These are phyloP conservation scores for Silybum marianum DNA, from an alignment of 129 eudicot species.

Conservation along the genomic window DNA sequence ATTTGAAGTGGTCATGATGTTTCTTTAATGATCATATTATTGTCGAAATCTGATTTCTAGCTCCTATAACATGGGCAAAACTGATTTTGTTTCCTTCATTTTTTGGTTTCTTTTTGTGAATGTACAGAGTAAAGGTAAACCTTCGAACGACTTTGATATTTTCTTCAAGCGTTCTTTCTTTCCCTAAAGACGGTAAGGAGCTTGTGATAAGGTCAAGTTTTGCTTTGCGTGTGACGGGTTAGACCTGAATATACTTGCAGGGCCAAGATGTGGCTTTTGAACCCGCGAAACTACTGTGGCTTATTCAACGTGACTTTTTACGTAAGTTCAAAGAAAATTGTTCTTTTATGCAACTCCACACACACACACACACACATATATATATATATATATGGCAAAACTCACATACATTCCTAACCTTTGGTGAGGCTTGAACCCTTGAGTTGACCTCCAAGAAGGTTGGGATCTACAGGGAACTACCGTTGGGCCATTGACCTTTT, in stretches of 20 bases:
- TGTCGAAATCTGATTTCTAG: not conserved
- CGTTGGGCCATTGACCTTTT: not conserved
- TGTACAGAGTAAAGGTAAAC: conserved; percentile 87
- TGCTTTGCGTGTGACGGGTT: conserved; percentile 14
- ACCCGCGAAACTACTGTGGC: conserved; percentile 97
- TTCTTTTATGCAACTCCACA: not conserved
- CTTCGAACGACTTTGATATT: conserved; percentile 10
- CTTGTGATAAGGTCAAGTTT: conserved; percentile 3
- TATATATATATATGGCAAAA: not conserved
- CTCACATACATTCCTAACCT: not conserved
- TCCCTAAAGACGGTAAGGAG: conserved; percentile 1
- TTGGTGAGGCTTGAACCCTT: not conserved
- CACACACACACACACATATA: no score
- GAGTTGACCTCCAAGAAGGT: not conserved
- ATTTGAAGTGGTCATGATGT: conserved; percentile 2
- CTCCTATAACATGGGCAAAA: conserved; percentile 13
- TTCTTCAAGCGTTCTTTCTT: conserved; percentile 20
- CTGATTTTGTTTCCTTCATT: conserved; percentile 35
- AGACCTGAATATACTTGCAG: conserved; percentile 38
- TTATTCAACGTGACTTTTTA: conserved; percentile 93
- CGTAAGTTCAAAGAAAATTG: conserved; percentile 56
- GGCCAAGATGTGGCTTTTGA: conserved; percentile 99
- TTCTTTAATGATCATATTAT: not conserved
- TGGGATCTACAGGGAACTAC: not conserved
- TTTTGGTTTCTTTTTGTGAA: conserved; percentile 15